Evolutionary conservation across 805 yeast genomes (phyloP), one percentile per base, ranked within the genome.

Genomic region (Teunomyces aglyptinius): DNA sequence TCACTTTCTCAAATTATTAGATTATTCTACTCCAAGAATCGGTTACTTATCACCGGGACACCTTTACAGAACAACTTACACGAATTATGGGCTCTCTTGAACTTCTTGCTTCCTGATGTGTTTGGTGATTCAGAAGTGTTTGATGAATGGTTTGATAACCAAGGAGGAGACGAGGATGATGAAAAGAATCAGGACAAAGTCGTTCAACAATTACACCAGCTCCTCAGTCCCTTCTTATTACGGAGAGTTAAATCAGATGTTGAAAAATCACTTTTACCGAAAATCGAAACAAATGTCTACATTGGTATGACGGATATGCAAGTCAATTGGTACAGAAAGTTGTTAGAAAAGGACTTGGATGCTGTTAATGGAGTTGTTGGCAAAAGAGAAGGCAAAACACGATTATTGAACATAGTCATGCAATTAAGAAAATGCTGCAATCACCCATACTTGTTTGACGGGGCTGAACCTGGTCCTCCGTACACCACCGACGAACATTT

Each of bases 401-500:
- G 98, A 47, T 71, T 94, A 51, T 75, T 92, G 48, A 92, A 92
- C 61, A 92, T 92, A 57, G 98, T 92, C 11, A 92, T 92, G 98
- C 98, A 92, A 67, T 74, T 92, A 53, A 78, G 98, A 59, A 92
- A 92, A 65, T 92, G 98, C 65, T 92, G 98, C 64, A 92, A 94
- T 63, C 99, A 94, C 67, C 98, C 98, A 0, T 92, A 94, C 65
- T 70, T 92, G 45, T 94, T 94, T 60, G 98, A 92, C 63, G 98
- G 99, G n/a, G 99, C 98, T 1, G 98, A 91, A 65, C 98, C 97
- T 0, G 98, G 98, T 7, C 98, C 98, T 1, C 98, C 98, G 1
- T 92, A 76, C 60, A 92, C 97, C 1, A 92, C 96, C 1, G 97
- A 90, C 65, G 97, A 91, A 64, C 98, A 92, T 67, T 75, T 92